A percentile compares a stretch with the other conserved stretches of the same genome.
Evolutionary conservation across 1,139 yeast species (phyloP).

Genomic region (Candida smagusa): DNA sequence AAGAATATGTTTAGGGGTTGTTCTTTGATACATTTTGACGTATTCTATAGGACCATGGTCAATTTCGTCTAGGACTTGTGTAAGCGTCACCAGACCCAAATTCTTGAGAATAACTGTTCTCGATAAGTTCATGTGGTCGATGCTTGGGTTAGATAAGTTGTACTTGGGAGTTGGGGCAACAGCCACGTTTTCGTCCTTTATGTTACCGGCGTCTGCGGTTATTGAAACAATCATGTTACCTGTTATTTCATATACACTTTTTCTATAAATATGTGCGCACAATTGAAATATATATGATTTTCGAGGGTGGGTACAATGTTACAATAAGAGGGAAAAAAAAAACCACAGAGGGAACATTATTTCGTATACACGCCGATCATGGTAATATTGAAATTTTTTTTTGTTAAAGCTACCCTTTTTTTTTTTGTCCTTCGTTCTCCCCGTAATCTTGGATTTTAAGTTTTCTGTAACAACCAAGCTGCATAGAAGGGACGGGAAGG

Average conservation of each 20-base stretch:
- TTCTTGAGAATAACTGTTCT: conserved; percentile 38
- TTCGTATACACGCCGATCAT: too few species aligned
- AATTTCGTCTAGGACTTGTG: conserved; percentile 31
- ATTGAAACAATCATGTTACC: too few species aligned
- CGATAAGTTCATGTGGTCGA: conserved; percentile 35
- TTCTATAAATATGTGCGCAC: too few species aligned
- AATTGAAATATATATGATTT: too few species aligned
- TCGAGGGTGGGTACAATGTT: too few species aligned
- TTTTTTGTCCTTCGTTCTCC: neutral
- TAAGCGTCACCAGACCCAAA: conserved; percentile 26
- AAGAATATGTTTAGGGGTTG: conserved; percentile 24
- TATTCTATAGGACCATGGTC: conserved; percentile 47
- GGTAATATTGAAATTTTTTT: too few species aligned
- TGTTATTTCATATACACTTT: too few species aligned
- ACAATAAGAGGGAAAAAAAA: too few species aligned
- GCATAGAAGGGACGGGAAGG: neutral
- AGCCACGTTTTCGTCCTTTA: too few species aligned
- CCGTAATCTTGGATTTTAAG: neutral
- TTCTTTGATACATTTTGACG: conserved; percentile 33
- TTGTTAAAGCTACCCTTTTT: neutral
- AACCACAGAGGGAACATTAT: too few species aligned
- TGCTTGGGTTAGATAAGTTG: conserved; percentile 8
- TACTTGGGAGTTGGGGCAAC: too few species aligned
- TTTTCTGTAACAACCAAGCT: neutral
- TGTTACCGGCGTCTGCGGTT: too few species aligned